Conservation (phyloP, 192 early-diverging fungal species). For the Coemansia sp. region DNA sequence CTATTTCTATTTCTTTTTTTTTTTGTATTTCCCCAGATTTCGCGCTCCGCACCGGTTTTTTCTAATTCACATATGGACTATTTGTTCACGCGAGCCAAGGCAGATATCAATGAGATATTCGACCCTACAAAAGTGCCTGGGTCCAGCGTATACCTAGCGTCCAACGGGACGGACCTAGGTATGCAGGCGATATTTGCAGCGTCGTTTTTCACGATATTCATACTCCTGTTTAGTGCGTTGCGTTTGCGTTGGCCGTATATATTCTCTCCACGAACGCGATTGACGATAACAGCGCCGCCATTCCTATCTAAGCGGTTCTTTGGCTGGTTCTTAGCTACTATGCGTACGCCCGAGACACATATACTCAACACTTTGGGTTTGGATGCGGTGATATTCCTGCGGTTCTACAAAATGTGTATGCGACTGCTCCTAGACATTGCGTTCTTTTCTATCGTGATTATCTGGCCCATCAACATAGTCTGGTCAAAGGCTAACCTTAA, state of each 20-base stretch:
- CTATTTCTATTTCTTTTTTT: background rate
- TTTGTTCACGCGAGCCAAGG: conserved; percentile 15
- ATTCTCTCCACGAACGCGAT: conserved; percentile 53
- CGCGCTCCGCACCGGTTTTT: background rate
- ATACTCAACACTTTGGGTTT: conserved; percentile 57
- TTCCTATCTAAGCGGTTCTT: conserved; percentile 40
- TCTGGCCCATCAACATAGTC: conserved; percentile 56
- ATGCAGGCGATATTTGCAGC: conserved; percentile 53
- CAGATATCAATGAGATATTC: conserved; percentile 43
- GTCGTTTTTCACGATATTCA: conserved; percentile 40
- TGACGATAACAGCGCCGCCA: conserved; percentile 52
- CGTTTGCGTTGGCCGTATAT: conserved; percentile 52
- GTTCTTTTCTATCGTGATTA: conserved; percentile 41
- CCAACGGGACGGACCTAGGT: conserved; percentile 52
- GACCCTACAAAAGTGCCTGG: conserved; percentile 53
- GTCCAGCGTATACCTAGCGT: conserved; percentile 49
- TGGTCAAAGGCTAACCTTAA: conserved; percentile 47
- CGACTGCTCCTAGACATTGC: conserved; percentile 45
- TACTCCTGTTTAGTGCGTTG: conserved; percentile 41
- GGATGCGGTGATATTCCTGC: conserved; percentile 55
- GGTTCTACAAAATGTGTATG: conserved; percentile 58
- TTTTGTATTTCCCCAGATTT: background rate
- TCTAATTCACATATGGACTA: background rate
- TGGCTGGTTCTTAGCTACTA: conserved; percentile 54
- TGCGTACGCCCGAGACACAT: conserved; percentile 55